phyloP scores from a whole-genome alignment of 192 early-diverging fungal species.

The Coemansia sp. region DNA sequence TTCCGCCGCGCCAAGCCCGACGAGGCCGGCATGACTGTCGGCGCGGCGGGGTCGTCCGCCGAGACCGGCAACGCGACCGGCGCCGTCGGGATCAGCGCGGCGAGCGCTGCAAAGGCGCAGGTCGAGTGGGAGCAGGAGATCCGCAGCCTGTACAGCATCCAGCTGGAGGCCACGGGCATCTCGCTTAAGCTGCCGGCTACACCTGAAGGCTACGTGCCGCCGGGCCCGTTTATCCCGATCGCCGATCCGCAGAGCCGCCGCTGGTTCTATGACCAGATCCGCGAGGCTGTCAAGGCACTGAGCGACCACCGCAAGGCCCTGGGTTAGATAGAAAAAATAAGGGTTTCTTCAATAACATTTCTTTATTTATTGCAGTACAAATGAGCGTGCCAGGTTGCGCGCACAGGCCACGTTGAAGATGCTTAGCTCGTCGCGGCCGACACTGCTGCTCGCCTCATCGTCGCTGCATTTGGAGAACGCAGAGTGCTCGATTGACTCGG shows the following conservation, averaged over 20 bases:
- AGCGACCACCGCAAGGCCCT: slow-evolving; percentile 43
- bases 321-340: slow-evolving; percentile 10
- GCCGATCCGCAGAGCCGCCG: slow-evolving; percentile 61
- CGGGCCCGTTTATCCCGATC: slow-evolving; percentile 69
- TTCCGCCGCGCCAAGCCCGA: slow-evolving; percentile 53
- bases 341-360: too few relatives aligned
- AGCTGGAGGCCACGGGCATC: slow-evolving; percentile 69
- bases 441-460: too few relatives aligned
- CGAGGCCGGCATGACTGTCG: slow-evolving; percentile 39
- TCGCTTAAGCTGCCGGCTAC: slow-evolving; percentile 64
- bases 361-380: neutral
- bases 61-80: slow-evolving; percentile 40
- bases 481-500: slow-evolving; percentile 53
- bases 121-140: slow-evolving; percentile 87
- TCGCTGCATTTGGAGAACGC: neutral
- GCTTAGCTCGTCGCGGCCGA: slow-evolving; percentile 17
- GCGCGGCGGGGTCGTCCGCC: slow-evolving; percentile 36
- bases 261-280: slow-evolving; percentile 70
- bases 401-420: slow-evolving; percentile 44
- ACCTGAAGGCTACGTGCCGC: slow-evolving; percentile 48
- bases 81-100: slow-evolving; percentile 43
- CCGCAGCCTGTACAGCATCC: slow-evolving; percentile 64
- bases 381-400: slow-evolving; percentile 41
- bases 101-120: slow-evolving; percentile 61
- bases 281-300: slow-evolving; percentile 62